Evolutionary conservation across 2,329 filamentous ascomycete species (phyloP).

Genomic region (Hymenoscyphus occultus): DNA sequence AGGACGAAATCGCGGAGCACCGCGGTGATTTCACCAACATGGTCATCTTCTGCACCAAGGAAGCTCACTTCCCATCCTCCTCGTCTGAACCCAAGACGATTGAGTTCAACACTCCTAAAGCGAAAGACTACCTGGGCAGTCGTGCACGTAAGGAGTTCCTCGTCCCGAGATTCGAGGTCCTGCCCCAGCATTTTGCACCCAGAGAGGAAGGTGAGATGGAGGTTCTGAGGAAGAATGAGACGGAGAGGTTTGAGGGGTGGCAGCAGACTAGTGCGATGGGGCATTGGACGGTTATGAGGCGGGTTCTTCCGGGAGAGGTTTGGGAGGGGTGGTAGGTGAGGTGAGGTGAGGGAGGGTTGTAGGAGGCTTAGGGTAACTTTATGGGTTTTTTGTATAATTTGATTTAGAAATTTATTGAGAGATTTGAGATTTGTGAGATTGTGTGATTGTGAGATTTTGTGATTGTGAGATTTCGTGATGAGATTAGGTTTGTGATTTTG

Average conservation of each 20-base stretch:
- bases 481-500: too few relatives aligned
- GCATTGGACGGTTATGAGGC: conserved; percentile 92
- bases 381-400: too few relatives aligned
- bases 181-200: conserved; percentile 26
- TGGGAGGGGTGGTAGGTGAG: conserved; percentile 73
- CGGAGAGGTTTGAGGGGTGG: conserved; percentile 63
- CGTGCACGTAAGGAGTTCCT: conserved; percentile 68
- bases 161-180: conserved; percentile 68
- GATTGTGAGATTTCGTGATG: too few relatives aligned
- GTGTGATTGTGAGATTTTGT: too few relatives aligned
- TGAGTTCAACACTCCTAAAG: conserved; percentile 62
- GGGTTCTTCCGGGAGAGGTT: conserved; percentile 69
- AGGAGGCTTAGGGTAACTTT: too few relatives aligned
- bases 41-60: conserved; percentile 76
- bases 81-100: conserved; percentile 37
- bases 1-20: conserved; percentile 45
- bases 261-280: conserved; percentile 74
- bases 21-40: conserved; percentile 85
- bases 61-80: not conserved
- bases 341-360: too few relatives aligned
- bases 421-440: too few relatives aligned
- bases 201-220: conserved; percentile 42
- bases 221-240: conserved; percentile 61
- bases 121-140: conserved; percentile 70
- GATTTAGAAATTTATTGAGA: too few relatives aligned